These are phyloP conservation scores for Ballota nigra DNA, from an alignment of 257 asterid species.

Conservation along the genomic window DNA sequence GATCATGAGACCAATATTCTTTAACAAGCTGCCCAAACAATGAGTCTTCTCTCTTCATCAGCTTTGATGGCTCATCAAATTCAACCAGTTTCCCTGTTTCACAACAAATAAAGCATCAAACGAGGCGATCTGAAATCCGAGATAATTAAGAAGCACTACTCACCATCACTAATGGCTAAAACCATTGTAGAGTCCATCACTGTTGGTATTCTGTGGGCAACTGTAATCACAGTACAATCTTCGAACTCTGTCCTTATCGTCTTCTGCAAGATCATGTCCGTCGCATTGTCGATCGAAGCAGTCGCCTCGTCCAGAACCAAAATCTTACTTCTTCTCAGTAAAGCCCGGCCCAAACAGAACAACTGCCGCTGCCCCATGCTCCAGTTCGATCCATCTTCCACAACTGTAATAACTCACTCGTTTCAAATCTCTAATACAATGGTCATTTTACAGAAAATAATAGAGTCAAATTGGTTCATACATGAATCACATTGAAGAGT, in stretches of 20 bases:
- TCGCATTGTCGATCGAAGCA: slow-evolving; percentile 89
- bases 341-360: slow-evolving; percentile 87
- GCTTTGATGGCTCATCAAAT: slow-evolving; percentile 74
- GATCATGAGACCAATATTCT: slow-evolving; percentile 79
- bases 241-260: slow-evolving; percentile 75
- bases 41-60: slow-evolving; percentile 71
- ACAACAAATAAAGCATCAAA: not conserved
- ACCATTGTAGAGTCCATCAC: slow-evolving; percentile 97
- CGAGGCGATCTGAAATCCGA: not conserved
- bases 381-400: slow-evolving; percentile 97
- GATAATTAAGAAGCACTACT: slow-evolving; percentile 16
- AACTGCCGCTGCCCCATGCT: slow-evolving; percentile 94
- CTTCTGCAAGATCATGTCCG: slow-evolving; percentile 86
- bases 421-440: not conserved
- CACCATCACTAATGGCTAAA: slow-evolving; percentile 85
- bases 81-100: slow-evolving; percentile 71
- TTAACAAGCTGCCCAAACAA: slow-evolving; percentile 79
- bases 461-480: too few species aligned
- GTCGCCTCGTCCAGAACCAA: slow-evolving; percentile 95
- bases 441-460: too few species aligned
- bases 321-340: slow-evolving; percentile 75
- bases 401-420: too few species aligned
- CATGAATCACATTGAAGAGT: too few species aligned
- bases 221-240: slow-evolving; percentile 85
- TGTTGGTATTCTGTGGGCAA: slow-evolving; percentile 93